phyloP scores from a whole-genome alignment of 139 green algal genomes.

The Chlorella vulgaris region DNA sequence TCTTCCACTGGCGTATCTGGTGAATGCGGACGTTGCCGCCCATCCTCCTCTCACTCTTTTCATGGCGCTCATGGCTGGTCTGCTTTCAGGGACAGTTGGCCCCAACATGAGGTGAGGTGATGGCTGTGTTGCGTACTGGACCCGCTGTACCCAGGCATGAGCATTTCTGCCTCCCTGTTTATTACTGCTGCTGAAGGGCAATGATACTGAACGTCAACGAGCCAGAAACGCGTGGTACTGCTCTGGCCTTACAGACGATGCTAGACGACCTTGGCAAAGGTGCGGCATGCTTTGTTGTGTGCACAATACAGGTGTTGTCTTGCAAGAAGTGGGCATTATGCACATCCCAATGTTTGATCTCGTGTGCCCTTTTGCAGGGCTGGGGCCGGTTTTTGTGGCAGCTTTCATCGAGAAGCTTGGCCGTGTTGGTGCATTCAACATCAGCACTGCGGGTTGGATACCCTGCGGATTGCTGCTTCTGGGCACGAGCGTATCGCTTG shows the following conservation, averaged over 20 bases:
- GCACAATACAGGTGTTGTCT: too few relatives aligned
- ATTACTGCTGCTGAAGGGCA: slow-evolving; percentile 54
- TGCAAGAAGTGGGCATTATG: too few relatives aligned
- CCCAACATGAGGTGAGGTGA: slow-evolving; percentile 57
- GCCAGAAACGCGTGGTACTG: slow-evolving; percentile 76
- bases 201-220: slow-evolving; percentile 87
- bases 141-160: not conserved
- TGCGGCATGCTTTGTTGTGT: not conserved
- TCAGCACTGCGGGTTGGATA: slow-evolving; percentile 72
- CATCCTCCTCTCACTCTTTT: slow-evolving; percentile 44
- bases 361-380: slow-evolving; percentile 13
- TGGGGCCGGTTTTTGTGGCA: slow-evolving; percentile 77
- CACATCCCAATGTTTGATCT: not conserved
- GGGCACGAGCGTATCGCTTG: slow-evolving; percentile 30
- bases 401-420: slow-evolving; percentile 59
- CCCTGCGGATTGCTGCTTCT: slow-evolving; percentile 72
- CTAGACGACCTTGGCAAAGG: slow-evolving; percentile 84
- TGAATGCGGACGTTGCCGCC: slow-evolving; percentile 63
- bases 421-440: slow-evolving; percentile 71
- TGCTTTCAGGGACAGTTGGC: slow-evolving; percentile 35
- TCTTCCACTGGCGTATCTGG: slow-evolving; percentile 63
- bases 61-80: slow-evolving; percentile 33
- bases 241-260: slow-evolving; percentile 75
- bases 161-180: too few relatives aligned
- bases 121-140: not conserved